Evolutionary conservation across 2,329 filamentous ascomycete species (phyloP), one percentile per base, ranked within the genome.

Genomic region (Fusarium decemcellulare): DNA sequence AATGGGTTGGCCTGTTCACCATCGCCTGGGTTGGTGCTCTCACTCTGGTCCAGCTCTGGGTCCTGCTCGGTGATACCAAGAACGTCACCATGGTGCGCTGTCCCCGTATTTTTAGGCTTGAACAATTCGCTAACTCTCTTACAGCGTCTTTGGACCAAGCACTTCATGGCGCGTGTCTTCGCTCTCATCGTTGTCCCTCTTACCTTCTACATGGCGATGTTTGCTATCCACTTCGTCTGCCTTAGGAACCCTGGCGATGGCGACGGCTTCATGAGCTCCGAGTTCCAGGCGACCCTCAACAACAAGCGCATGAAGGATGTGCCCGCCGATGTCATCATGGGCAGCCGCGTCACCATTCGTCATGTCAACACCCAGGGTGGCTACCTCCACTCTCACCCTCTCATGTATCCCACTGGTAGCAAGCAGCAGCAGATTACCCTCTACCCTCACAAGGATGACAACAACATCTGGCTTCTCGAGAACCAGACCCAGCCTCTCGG

Each of bases 201-300:
- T 29, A 90, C 90, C 37, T 97, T 99, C 83, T 99, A 99, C 84
- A 91, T 98, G 86, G 91, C 89, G 76, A 97, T 98, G 93, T 99
- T 99, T 77, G 95, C 90, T 56, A 97, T 99, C 75, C 96, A 99
- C 85, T 99, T 99, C 82, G 73, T 95, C 72, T 97, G 93, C 85
- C 88, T 99, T 43, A 89, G 92, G 64, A 99, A 99, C 82, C 96
- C 96, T 30, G 96, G 96, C 64, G 96, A 99, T 55, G 96, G 96
- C 58, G 96, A 99, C 81, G 96, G 96, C 59, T 99, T 99, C 86
- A 99, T 99, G 96, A 98, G 95, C 78, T 97, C 95, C 59, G 96
- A 99, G 78, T 99, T 99, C 85, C 96, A 99, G 83, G 93, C 96
- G 34, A 98, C 96, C 3, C 86, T 99, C 72, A 99, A 98, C 84